These are phyloP conservation scores for Graphilbum ipis-grandicollis DNA, from an alignment of 2,329 filamentous ascomycete genomes.

Conservation along the genomic window DNA sequence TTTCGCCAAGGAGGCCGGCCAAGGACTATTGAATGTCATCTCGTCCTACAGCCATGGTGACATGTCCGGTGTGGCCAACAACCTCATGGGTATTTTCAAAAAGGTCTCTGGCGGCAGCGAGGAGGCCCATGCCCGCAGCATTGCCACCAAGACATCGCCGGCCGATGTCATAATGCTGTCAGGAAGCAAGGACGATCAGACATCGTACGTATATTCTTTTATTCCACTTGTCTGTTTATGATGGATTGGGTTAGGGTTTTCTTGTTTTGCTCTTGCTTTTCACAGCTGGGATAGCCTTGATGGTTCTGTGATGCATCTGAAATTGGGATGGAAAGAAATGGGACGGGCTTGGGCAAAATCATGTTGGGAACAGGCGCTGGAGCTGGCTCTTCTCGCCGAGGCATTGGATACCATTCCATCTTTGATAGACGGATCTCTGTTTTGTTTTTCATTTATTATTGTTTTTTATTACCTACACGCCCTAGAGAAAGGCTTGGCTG, in stretches of 20 bases:
- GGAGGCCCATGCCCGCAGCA: constrained; percentile 54
- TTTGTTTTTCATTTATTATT: neutral
- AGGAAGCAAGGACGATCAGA: constrained; percentile 91
- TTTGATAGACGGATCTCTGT: no score
- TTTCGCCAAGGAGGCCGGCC: constrained; percentile 48
- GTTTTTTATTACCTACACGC: constrained; percentile 12
- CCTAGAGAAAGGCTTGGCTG: constrained; percentile 6
- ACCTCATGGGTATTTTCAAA: constrained; percentile 71
- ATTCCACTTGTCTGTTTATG: constrained; percentile 8
- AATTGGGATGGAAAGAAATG: no score
- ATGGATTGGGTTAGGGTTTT: constrained; percentile 5
- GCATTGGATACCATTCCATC: no score
- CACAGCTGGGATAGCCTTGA: no score
- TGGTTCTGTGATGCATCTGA: no score
- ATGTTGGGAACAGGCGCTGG: no score
- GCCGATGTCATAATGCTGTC: constrained; percentile 97
- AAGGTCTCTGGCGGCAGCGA: constrained; percentile 70
- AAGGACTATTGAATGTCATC: constrained; percentile 42
- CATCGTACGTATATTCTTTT: constrained; percentile 46
- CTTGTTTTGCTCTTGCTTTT: neutral
- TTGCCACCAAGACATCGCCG: constrained; percentile 80
- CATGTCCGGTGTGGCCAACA: constrained; percentile 63
- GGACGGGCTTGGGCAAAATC: no score
- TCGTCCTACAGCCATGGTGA: constrained; percentile 52
- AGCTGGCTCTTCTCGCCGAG: no score